A percentile compares a stretch with the other conserved stretches of the same genome.
Evolutionary conservation across 164 flowering plant species (phyloP).

Genomic region (Nymphaea colorata): DNA sequence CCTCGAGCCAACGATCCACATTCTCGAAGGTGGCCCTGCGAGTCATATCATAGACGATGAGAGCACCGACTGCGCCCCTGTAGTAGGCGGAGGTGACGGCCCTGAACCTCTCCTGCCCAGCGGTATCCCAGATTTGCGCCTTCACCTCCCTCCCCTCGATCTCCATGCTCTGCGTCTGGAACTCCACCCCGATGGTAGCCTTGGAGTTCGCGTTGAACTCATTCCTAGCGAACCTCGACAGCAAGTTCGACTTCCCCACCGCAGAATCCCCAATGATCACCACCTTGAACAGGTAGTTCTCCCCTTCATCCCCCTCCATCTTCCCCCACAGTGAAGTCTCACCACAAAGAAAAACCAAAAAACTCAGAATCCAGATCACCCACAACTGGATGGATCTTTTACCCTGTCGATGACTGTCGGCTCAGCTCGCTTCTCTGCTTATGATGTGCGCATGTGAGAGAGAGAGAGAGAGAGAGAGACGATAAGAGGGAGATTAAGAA

Average conservation of each 20-base stretch:
- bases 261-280: constrained; percentile 42
- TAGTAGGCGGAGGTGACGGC: constrained; percentile 46
- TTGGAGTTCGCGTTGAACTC: constrained; percentile 33
- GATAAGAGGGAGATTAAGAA: too few species aligned
- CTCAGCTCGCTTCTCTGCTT: too few species aligned
- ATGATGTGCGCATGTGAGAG: too few species aligned
- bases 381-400: too few species aligned
- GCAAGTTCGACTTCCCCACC: constrained; percentile 31
- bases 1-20: constrained; percentile 34
- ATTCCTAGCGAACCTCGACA: constrained; percentile 30
- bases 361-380: too few species aligned
- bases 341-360: too few species aligned
- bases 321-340: neutral
- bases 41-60: constrained; percentile 38
- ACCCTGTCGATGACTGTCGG: too few species aligned
- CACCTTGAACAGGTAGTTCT: constrained; percentile 37
- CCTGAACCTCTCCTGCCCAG: constrained; percentile 38
- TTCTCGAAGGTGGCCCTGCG: constrained; percentile 35
- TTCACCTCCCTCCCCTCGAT: constrained; percentile 40
- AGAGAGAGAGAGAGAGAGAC: too few species aligned
- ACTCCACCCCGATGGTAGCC: constrained; percentile 39
- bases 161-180: constrained; percentile 40
- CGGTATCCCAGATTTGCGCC: constrained; percentile 48
- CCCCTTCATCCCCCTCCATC: constrained; percentile 29
- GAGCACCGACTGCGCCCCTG: constrained; percentile 41